Evolutionary conservation across 305 asterid species (phyloP).

Genomic region (Rubia peregrina): DNA sequence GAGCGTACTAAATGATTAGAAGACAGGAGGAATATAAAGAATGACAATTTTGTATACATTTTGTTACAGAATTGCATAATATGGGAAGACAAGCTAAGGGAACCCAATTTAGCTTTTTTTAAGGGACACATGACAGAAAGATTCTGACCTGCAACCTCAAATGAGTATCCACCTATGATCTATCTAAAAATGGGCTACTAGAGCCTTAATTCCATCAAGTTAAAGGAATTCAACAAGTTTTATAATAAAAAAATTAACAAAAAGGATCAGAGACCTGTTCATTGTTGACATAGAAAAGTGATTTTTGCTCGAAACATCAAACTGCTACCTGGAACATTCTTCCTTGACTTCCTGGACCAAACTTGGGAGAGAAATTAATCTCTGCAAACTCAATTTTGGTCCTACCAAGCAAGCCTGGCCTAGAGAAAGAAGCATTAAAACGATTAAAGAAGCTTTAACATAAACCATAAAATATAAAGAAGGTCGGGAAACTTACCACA

Average conservation of each 20-base stretch:
- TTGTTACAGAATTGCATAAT: not conserved
- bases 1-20: not conserved
- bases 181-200: not conserved
- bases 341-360: constrained; percentile 52
- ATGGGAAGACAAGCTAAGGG: not conserved
- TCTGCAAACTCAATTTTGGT: constrained; percentile 80
- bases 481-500: constrained; percentile 60
- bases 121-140: not conserved
- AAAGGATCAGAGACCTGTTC: not conserved
- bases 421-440: constrained; percentile 30
- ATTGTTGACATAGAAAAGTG: not conserved
- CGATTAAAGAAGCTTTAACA: constrained; percentile 13
- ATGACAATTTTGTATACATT: not conserved
- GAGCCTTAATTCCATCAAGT: not conserved
- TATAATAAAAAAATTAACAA: not conserved
- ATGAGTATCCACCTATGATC: not conserved
- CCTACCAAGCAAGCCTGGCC: constrained; percentile 94
- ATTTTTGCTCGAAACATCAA: constrained; percentile 13
- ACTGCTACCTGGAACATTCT: constrained; percentile 56
- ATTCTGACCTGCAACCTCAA: not conserved
- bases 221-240: not conserved
- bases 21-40: too few species aligned
- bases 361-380: constrained; percentile 62
- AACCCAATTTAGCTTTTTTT: not conserved
- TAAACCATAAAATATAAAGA: constrained; percentile 15